phyloP scores from a whole-genome alignment of 2,329 filamentous ascomycete species.

The Xylariaceae sp. region DNA sequence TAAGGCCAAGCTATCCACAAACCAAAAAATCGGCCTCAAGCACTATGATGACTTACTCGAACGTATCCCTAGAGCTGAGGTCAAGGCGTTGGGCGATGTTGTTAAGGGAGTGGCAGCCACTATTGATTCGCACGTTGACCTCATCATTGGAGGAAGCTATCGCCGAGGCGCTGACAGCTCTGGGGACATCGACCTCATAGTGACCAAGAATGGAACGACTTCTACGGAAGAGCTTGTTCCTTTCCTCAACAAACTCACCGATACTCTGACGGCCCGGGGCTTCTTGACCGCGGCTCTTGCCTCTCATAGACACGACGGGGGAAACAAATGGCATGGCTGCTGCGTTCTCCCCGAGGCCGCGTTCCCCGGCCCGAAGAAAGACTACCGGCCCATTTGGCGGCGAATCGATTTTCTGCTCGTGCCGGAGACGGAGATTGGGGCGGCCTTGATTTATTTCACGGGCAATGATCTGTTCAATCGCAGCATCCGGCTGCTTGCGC shows the following conservation, averaged over 20 bases:
- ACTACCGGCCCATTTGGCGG: slow-evolving; percentile 59
- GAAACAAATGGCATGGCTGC: slow-evolving; percentile 86
- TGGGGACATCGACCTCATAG: slow-evolving; percentile 79
- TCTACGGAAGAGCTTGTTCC: slow-evolving; percentile 53
- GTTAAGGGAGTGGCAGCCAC: slow-evolving; percentile 56
- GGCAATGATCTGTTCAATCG: slow-evolving; percentile 94
- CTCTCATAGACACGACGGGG: slow-evolving; percentile 48
- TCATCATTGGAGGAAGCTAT: slow-evolving; percentile 80
- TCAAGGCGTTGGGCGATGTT: slow-evolving; percentile 62
- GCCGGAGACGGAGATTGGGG: slow-evolving; percentile 73
- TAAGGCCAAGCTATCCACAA: slow-evolving; percentile 60
- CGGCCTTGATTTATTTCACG: slow-evolving; percentile 89
- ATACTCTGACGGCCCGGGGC: slow-evolving; percentile 50
- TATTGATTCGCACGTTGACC: slow-evolving; percentile 61
- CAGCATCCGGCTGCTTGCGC: slow-evolving; percentile 74
- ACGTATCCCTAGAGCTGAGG: slow-evolving; percentile 73
- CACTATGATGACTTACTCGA: slow-evolving; percentile 75
- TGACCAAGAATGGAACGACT: slow-evolving; percentile 62
- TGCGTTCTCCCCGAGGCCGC: slow-evolving; percentile 58
- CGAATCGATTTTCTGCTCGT: slow-evolving; percentile 83
- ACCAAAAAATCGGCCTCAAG: slow-evolving; percentile 72
- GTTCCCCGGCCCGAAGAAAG: slow-evolving; percentile 25
- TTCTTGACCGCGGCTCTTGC: slow-evolving; percentile 72
- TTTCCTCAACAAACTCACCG: slow-evolving; percentile 61
- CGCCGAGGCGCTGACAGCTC: slow-evolving; percentile 70